These are phyloP conservation scores for Inga oerstediana DNA, from an alignment of 306 rosid species.

Conservation along the genomic window DNA sequence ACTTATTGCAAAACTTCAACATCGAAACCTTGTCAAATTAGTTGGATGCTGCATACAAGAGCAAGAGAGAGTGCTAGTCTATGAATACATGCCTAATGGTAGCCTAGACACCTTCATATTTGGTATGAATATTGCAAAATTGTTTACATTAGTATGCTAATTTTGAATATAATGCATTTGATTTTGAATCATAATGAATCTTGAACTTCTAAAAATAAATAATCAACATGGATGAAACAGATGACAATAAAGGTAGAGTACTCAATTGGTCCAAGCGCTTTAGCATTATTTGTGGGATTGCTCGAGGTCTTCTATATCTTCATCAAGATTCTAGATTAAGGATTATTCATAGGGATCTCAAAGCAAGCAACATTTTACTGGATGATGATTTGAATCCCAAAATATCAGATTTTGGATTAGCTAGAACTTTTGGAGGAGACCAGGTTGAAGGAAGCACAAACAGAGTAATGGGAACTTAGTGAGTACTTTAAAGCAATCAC, in stretches of 20 bases:
- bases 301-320: constrained; percentile 62
- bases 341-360: constrained; percentile 63
- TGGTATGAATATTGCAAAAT: constrained; percentile 15
- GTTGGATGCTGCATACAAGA: constrained; percentile 47
- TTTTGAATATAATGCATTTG: neutral
- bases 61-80: constrained; percentile 45
- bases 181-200: no score
- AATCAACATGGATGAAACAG: constrained; percentile 7
- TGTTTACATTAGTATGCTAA: neutral
- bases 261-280: constrained; percentile 40
- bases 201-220: neutral
- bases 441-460: constrained; percentile 58
- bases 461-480: constrained; percentile 63
- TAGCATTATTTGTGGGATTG: constrained; percentile 42
- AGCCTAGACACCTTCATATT: constrained; percentile 52
- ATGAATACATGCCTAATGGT: constrained; percentile 53
- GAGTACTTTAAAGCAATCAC: constrained; percentile 10
- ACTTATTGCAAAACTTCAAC: constrained; percentile 49
- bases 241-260: neutral
- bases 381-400: constrained; percentile 53
- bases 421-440: constrained; percentile 54
- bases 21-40: constrained; percentile 49
- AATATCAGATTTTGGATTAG: constrained; percentile 71
- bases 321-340: constrained; percentile 63
- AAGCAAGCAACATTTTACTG: constrained; percentile 61